These are phyloP conservation scores for Bidens hawaiensis DNA, from an alignment of 140 eudicot species.

Conservation along the genomic window DNA sequence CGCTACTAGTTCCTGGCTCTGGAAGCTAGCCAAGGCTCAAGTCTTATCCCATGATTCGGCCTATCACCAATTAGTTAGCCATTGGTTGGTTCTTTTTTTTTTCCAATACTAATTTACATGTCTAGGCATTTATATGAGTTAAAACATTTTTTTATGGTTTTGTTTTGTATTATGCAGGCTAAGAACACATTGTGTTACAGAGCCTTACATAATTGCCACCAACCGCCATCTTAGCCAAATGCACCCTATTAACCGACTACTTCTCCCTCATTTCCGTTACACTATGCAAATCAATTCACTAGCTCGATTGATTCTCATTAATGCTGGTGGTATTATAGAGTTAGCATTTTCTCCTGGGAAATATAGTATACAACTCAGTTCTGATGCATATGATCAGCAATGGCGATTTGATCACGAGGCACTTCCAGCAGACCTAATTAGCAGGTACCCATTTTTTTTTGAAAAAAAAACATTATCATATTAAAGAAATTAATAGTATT, in stretches of 20 bases:
- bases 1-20: conserved; percentile 43
- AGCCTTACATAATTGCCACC: conserved; percentile 68
- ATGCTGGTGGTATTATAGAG: conserved; percentile 53
- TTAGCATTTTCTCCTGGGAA: conserved; percentile 28
- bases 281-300: conserved; percentile 60
- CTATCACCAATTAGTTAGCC: conserved; percentile 46
- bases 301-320: conserved; percentile 45
- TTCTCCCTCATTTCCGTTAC: conserved; percentile 65
- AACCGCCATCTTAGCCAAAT: conserved; percentile 54
- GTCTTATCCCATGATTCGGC: conserved; percentile 51
- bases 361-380: conserved; percentile 39
- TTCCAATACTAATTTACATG: not conserved
- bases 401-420: conserved; percentile 68
- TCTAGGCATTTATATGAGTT: not conserved
- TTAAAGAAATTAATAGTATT: not conserved
- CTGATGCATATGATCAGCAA: conserved; percentile 38
- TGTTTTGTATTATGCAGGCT: conserved; percentile 35
- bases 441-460: conserved; percentile 36
- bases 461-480: not conserved
- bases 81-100: conserved; percentile 30
- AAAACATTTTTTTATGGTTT: not conserved
- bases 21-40: conserved; percentile 73
- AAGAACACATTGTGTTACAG: conserved; percentile 54
- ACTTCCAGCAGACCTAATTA: conserved; percentile 59
- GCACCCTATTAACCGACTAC: conserved; percentile 53